Evolutionary conservation across 2,329 filamentous ascomycete species (phyloP), one percentile per base, ranked within the genome.

Genomic region (Alternaria burnsii): DNA sequence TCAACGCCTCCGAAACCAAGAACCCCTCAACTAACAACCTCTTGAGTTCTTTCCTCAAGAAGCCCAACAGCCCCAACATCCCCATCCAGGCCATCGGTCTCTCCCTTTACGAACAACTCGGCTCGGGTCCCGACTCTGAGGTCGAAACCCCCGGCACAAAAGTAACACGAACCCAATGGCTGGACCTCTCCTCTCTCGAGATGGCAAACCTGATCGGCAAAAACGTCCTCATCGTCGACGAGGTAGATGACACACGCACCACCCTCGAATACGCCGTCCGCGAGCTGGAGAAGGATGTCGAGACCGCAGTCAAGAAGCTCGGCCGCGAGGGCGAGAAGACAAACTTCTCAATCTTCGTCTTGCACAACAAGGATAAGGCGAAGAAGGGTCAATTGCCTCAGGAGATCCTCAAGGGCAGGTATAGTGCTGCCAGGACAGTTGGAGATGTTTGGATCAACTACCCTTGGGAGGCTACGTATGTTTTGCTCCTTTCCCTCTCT

Each of bases 361-460:
- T 99, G 74, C 95, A 99, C 82, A 99, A 99, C 86, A 99, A 99
- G 88, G 88, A 97, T 81, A 98, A 99, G 87, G 67, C 83, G 56
- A 99, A 99, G 89, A 97, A 97, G 86, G 95, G 95, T 55, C 82
- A 82, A 20, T 85, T 99, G 58, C 94, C 95, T 11, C 75, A 87
- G 20, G 89, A 93, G 38, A 93, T 98, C 87, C 84, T 94, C 66
- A 81, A 88, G 56, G 86, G 87, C 58, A 86, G 90, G 72, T 99
- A 99, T 82, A 81, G 91, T 69, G 95, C 95, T 22, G 93, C 95
- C 22, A 85, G 90, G 76, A 98, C 94, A 6, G 91, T 96, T 32
- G 87, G 87, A n/a, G 94, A 99, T 81, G 90, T 93, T 68, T 99
- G 95, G 95, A 98, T 98, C 78, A 96, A 93, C 86, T 99, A 99